A percentile compares a stretch with the other conserved stretches of the same genome.
phyloP scores from a whole-genome alignment of 345 rosid genomes.

The Streptanthus diversifolius region DNA sequence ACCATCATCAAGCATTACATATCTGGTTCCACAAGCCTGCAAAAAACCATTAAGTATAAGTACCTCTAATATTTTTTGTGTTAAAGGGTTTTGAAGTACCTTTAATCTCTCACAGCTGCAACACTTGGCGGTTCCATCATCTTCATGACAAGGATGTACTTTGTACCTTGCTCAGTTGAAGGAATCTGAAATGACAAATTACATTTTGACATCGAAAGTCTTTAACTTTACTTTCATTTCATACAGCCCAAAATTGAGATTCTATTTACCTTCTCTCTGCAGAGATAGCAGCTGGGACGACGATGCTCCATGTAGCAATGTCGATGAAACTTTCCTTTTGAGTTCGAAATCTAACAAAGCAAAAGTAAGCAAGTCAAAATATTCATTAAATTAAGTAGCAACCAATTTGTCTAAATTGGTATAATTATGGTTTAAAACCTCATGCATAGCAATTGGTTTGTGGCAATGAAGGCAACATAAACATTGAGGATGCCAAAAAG shows the following conservation, averaged over 20 bases:
- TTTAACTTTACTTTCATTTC: background rate
- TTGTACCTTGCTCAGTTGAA: slow-evolving; percentile 42
- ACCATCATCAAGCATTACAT: slow-evolving; percentile 55
- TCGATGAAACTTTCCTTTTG: slow-evolving; percentile 11
- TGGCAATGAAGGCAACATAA: slow-evolving; percentile 60
- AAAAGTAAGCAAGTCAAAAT: background rate
- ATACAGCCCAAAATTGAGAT: background rate
- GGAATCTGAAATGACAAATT: slow-evolving; percentile 46
- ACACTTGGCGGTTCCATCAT: slow-evolving; percentile 24
- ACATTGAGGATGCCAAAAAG: slow-evolving; percentile 64
- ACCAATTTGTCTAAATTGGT: background rate
- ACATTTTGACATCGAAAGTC: slow-evolving; percentile 9
- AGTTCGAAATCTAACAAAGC: background rate
- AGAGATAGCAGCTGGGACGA: slow-evolving; percentile 6
- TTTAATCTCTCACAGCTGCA: slow-evolving; percentile 32
- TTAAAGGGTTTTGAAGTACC: too few relatives aligned
- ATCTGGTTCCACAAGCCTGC: slow-evolving; percentile 48
- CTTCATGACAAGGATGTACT: slow-evolving; percentile 25
- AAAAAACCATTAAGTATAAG: background rate
- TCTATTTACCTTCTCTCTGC: background rate
- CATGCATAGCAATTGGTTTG: slow-evolving; percentile 54
- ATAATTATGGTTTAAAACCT: slow-evolving; percentile 38
- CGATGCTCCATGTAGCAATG: slow-evolving; percentile 9
- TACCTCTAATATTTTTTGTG: too few relatives aligned
- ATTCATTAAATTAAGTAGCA: background rate